Conservation (phyloP, 2,329 filamentous ascomycete genomes). For the Aspergillus latus region DNA sequence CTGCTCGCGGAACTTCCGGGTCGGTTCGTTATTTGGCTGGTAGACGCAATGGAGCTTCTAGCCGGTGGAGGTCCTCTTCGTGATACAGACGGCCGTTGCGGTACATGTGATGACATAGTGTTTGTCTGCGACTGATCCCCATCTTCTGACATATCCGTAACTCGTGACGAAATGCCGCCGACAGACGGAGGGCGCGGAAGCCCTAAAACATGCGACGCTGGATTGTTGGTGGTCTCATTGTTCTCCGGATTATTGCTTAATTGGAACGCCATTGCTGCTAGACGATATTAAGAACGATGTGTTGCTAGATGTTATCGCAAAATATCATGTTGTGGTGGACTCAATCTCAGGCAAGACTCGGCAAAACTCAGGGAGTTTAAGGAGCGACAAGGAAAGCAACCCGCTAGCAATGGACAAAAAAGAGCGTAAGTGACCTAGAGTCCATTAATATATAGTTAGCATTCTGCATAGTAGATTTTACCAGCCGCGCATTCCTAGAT, state of each 20-base stretch:
- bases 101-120: conserved; percentile 50
- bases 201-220: conserved; percentile 52
- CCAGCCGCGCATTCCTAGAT: conserved; percentile 3
- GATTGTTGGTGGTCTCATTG: conserved; percentile 39
- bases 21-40: conserved; percentile 50
- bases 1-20: conserved; percentile 61
- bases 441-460: conserved; percentile 13
- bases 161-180: conserved; percentile 64
- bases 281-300: conserved; percentile 6
- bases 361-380: conserved; percentile 7
- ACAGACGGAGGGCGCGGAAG: conserved; percentile 48
- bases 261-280: conserved; percentile 25
- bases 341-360: neutral
- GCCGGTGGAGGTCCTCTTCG: conserved; percentile 53
- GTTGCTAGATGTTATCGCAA: conserved; percentile 16
- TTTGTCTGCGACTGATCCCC: conserved; percentile 43
- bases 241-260: conserved; percentile 33
- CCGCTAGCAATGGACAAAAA: conserved; percentile 11
- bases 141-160: conserved; percentile 64
- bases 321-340: conserved; percentile 26
- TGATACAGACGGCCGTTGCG: conserved; percentile 57
- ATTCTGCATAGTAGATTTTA: conserved; percentile 2
- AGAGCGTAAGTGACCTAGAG: conserved; percentile 22
- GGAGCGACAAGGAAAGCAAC: conserved; percentile 18
- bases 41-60: conserved; percentile 41